Percentiles rank a stretch among this genome's conserved stretches.
These are phyloP conservation scores for Erythrophleum ivorense DNA, from an alignment of 331 rosid genomes.

Conservation along the genomic window DNA sequence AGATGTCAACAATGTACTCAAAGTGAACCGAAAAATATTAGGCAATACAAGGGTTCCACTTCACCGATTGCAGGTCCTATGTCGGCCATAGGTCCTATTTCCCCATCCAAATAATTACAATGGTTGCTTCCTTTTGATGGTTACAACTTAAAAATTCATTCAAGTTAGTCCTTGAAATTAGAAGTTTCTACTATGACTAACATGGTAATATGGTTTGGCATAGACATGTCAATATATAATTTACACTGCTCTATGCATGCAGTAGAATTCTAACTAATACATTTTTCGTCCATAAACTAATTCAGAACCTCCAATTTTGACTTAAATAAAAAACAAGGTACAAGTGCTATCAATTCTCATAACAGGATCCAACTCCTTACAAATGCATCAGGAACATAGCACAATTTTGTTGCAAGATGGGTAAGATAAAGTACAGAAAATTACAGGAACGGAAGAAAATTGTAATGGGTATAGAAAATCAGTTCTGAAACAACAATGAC, in stretches of 20 bases:
- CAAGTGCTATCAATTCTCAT: not conserved
- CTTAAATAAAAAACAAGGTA: not conserved
- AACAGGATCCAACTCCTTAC: not conserved
- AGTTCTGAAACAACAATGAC: not conserved
- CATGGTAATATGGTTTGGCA: not conserved
- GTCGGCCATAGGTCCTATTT: not conserved
- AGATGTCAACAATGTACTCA: conserved; percentile 28
- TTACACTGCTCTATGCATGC: not conserved
- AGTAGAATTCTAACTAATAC: not conserved
- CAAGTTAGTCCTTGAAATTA: not conserved
- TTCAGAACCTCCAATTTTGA: not conserved
- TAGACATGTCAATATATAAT: not conserved
- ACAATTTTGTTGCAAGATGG: not conserved
- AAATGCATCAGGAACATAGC: not conserved
- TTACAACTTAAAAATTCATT: not conserved
- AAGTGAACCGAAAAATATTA: not conserved
- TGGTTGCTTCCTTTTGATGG: not conserved
- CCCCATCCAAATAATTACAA: not conserved
- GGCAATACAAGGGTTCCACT: conserved; percentile 21
- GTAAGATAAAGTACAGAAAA: not conserved
- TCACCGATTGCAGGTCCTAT: not conserved
- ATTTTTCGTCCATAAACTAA: not conserved
- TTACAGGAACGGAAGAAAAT: not conserved
- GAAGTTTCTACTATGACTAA: not conserved
- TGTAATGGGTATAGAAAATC: not conserved